Base-by-base conservation (phyloP, 495 filamentous ascomycete genomes). In the Trichoderma orchidacearum region DNA sequence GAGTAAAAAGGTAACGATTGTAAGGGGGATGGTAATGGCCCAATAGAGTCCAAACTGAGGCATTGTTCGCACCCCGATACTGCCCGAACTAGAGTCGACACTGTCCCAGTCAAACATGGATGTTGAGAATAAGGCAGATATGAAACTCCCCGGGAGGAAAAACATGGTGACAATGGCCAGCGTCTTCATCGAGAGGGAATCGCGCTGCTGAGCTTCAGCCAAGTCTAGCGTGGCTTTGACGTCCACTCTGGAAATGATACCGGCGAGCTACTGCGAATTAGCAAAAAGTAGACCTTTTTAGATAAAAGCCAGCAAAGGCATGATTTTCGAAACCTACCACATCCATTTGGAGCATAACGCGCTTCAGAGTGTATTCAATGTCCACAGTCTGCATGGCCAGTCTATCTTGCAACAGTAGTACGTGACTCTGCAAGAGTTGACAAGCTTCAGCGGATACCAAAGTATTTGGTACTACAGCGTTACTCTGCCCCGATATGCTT, bases 101-200 rank as follows among this genome's bases (percentile, higher is more conserved):
- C 35, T 58, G 23, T 64, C 57, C 63, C 65, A 67, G 13, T 56
- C 51, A 27, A 68, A 68, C 15, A 70, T 51, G 9, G 63, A 61
- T 1, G 63, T 53, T 0, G 62, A 59, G 27, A 70, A 66, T 2
- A 72, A 41, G 5, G 70, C 68, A 11, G 72, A 69, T 8, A 74
- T 56, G 50, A 80, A 79, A 13, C 72, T 80, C 0, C 74, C 76
- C 0, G 77, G 77, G 2, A 81, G 58, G 59, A 81, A 80, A 13
- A 74, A 62, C 76, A 81, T 78, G 23, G 78, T 76, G 28, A 81
- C 60, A 3, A 72, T 66, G 8, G 79, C 76, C 27, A 82, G 74
- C 30, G 71, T 73, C 58, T 74, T 78, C 77, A 80, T 81, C 4
- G 70, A 70, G 5, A 70, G 70, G 45, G 70, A 75, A 54, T 80